phyloP scores from a whole-genome alignment of 805 yeast species.

The Ascoidea tarda region DNA sequence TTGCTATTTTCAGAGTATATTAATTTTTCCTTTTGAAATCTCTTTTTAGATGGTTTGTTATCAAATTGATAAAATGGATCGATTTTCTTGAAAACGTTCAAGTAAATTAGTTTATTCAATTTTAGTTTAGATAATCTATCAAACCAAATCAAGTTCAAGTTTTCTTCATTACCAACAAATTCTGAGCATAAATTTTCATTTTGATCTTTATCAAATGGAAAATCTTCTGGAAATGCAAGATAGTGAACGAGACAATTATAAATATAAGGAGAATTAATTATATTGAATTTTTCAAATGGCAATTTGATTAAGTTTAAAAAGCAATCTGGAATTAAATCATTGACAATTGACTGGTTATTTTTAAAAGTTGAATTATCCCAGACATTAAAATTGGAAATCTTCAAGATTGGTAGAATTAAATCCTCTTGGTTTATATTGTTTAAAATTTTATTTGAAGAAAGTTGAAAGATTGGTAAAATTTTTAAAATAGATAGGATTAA shows the following conservation, averaged over 20 bases:
- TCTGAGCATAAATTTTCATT: too few relatives aligned
- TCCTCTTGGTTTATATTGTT: too few relatives aligned
- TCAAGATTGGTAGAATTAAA: too few relatives aligned
- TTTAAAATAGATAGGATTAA: too few relatives aligned
- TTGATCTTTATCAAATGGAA: neutral
- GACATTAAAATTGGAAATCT: too few relatives aligned
- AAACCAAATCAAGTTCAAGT: constrained; percentile 4
- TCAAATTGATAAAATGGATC: neutral
- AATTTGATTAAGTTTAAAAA: neutral
- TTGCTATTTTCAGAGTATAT: neutral
- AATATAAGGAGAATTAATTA: constrained; percentile 1
- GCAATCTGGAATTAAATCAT: constrained; percentile 5
- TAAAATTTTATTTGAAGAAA: too few relatives aligned
- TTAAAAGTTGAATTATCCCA: too few relatives aligned
- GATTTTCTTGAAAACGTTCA: constrained; percentile 3
- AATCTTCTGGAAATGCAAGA: constrained; percentile 4
- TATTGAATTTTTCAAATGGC: constrained; percentile 1
- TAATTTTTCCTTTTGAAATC: neutral
- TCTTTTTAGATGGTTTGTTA: neutral
- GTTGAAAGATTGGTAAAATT: too few relatives aligned
- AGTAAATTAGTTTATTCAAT: constrained; percentile 4
- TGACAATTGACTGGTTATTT: neutral
- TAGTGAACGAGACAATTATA: constrained; percentile 7
- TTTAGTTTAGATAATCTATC: constrained; percentile 2
- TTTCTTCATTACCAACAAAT: neutral